Conservation (phyloP, 768 basidiomycete species). For the Suillus bovinus region DNA sequence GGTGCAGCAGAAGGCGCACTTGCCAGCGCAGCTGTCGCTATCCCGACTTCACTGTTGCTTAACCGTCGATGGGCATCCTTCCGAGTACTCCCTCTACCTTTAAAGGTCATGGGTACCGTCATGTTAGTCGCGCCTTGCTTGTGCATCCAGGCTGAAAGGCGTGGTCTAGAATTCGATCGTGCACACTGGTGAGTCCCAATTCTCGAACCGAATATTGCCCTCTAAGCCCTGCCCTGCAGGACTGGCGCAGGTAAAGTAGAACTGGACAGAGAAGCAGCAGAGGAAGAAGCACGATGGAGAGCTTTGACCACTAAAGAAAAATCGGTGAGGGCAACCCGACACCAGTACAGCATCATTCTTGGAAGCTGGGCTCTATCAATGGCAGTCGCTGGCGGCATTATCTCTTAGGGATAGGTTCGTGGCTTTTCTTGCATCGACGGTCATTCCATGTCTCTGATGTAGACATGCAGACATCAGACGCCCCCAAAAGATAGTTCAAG, state of each 20-base stretch:
- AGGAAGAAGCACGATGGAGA: constrained; percentile 47
- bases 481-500: constrained; percentile 68
- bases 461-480: constrained; percentile 39
- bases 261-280: constrained; percentile 45
- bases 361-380: constrained; percentile 76
- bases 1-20: constrained; percentile 61
- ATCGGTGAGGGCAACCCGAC: constrained; percentile 58
- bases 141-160: constrained; percentile 74
- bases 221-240: constrained; percentile 17
- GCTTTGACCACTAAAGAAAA: constrained; percentile 48
- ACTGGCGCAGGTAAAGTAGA: constrained; percentile 49
- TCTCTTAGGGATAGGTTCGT: constrained; percentile 66
- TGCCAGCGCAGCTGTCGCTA: constrained; percentile 46
- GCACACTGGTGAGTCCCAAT: constrained; percentile 3
- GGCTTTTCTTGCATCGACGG: background rate
- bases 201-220: background rate
- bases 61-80: constrained; percentile 59
- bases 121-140: constrained; percentile 65
- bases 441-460: constrained; percentile 1
- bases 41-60: constrained; percentile 51
- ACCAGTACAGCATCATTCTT: constrained; percentile 73
- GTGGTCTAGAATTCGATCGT: constrained; percentile 55
- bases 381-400: constrained; percentile 60
- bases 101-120: constrained; percentile 72
- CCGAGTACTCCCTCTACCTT: constrained; percentile 59